Evolutionary conservation across 768 basidiomycete species (phyloP).

Genomic region (Punctularia strigosozonata): DNA sequence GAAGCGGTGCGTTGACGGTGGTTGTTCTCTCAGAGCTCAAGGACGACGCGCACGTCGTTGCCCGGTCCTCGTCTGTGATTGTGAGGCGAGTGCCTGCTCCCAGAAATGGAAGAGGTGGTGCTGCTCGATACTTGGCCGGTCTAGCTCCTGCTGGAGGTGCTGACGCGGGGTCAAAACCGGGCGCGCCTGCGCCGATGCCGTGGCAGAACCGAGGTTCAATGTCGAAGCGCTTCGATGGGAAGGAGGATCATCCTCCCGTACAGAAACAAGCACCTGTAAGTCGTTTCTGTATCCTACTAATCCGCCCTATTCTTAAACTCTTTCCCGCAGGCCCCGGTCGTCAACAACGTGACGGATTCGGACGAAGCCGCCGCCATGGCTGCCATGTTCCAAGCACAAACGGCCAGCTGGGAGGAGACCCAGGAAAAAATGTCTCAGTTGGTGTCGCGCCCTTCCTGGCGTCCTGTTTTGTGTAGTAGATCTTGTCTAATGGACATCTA

Average conservation of each 20-base stretch:
- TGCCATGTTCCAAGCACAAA: conserved; percentile 96
- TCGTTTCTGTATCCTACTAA: conserved; percentile 15
- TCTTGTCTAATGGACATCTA: conserved; percentile 57
- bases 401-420: conserved; percentile 94
- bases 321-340: conserved; percentile 19
- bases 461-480: conserved; percentile 57
- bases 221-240: conserved; percentile 85
- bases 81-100: conserved; percentile 82
- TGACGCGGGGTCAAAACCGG: conserved; percentile 19
- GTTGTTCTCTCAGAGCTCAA: conserved; percentile 58
- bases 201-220: no score
- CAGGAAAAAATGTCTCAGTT: conserved; percentile 99
- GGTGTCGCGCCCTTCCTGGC: conserved; percentile 53
- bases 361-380: conserved; percentile 94
- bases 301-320: conserved; percentile 1
- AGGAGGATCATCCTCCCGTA: conserved; percentile 40
- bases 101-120: conserved; percentile 75
- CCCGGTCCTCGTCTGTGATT: conserved; percentile 88
- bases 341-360: conserved; percentile 29
- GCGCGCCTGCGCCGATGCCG: no score
- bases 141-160: conserved; percentile 36
- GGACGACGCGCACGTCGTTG: conserved; percentile 86
- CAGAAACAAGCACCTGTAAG: conserved; percentile 19
- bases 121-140: conserved; percentile 59
- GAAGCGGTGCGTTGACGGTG: not conserved